Conservation (phyloP, 495 filamentous ascomycete genomes). For the Acidomyces sp. region DNA sequence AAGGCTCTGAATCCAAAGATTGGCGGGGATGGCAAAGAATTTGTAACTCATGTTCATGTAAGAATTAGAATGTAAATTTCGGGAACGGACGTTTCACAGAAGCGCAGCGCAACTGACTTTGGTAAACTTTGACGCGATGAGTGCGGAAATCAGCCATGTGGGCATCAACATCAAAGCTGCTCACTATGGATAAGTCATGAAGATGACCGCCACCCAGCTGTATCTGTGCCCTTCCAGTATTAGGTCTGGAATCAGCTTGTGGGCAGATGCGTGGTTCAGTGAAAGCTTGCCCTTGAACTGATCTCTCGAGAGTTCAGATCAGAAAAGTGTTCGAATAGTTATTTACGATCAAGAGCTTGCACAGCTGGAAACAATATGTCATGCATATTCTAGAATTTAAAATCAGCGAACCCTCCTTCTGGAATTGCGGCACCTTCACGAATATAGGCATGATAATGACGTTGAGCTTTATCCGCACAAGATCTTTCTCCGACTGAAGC, state of each 20-base stretch:
- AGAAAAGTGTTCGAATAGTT: no score
- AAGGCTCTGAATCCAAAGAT: constrained; percentile 6
- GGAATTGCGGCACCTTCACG: background rate
- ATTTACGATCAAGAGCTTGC: no score
- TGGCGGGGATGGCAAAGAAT: constrained; percentile 6
- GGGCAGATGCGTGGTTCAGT: constrained; percentile 13
- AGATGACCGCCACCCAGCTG: constrained; percentile 7
- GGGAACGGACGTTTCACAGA: no score
- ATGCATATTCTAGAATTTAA: constrained; percentile 3
- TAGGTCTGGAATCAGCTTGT: constrained; percentile 8
- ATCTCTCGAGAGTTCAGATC: no score
- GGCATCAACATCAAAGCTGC: no score
- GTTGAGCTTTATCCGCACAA: constrained; percentile 21
- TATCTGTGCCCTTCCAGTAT: constrained; percentile 8
- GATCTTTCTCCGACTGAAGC: constrained; percentile 17
- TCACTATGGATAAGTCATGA: background rate
- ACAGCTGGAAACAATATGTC: constrained; percentile 12
- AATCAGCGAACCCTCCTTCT: background rate
- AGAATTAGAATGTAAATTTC: no score
- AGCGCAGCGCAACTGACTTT: no score
- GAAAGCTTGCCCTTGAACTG: constrained; percentile 12
- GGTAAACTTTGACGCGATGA: no score
- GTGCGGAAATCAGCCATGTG: no score
- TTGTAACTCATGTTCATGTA: constrained; percentile 13
- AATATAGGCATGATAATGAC: constrained; percentile 23